Evolutionary conservation across 257 asterid species (phyloP), one percentile per base, ranked within the genome.

Genomic region (Echium plantagineum): DNA sequence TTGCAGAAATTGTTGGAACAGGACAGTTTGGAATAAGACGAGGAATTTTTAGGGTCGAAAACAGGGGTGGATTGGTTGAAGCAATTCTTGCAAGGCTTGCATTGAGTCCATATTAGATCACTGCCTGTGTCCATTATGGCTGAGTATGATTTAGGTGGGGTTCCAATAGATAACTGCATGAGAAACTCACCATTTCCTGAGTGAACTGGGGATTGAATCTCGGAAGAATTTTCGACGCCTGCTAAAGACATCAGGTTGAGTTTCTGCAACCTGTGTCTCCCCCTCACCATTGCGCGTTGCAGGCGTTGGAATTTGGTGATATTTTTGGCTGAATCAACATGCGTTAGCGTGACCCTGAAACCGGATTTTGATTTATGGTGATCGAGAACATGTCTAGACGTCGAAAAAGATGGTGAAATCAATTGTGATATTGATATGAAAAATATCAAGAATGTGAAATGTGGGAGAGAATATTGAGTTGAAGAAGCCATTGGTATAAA

Each of bases 171-270:
- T n/a, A 88, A 10, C 21, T 83, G 72, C 85, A 87, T 81, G 17
- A 86, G 74, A 61, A 83, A 90, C 81, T 90, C 97, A 6, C 96
- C 96, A 48, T 76, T 80, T 10, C 96, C 96, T 2, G 94, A 80
- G 58, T 84, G 95, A 8, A 90, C 20, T 0, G 86, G 82, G 47
- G 95, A 66, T 52, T 79, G 71, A 3, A 81, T 57, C 58, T 63
- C 63, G 0, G 77, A 61, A 64, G 75, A 72, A 26, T 28, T 9
- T 9, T 9, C 12, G 12, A 1, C 68, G 5, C 24, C 55, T 8
- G 85, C 67, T 7, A 73, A 68, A 55, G 83, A 72, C 89, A 79
- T 74, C 8, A 73, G 28, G 51, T 66, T 68, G 1, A 87, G 79
- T 54, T 69, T 75, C 5, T 80, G 70, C 31, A 77, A 55, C 57